phyloP scores from a whole-genome alignment of 2,329 filamentous ascomycete species.

The Alternaria burnsii region DNA sequence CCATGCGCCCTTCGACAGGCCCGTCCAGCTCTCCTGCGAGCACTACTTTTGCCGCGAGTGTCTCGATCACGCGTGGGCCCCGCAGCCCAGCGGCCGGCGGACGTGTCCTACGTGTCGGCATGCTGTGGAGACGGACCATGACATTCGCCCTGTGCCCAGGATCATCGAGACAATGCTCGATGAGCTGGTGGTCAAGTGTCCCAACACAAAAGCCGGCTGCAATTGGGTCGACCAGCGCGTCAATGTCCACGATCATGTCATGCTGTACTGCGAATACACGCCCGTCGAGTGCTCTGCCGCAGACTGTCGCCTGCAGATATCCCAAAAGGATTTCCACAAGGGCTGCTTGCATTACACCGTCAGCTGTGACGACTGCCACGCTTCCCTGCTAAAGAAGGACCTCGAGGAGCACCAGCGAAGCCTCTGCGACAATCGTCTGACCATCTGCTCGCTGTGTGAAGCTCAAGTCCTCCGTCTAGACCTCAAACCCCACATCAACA shows the following conservation, averaged over 20 bases:
- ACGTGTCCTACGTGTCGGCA: slow-evolving; percentile 67
- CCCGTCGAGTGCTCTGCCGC: slow-evolving; percentile 61
- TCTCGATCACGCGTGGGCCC: slow-evolving; percentile 54
- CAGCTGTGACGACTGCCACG: slow-evolving; percentile 62
- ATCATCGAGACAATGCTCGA: slow-evolving; percentile 69
- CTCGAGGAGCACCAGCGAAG: slow-evolving; percentile 60
- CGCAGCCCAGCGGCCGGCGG: slow-evolving; percentile 41
- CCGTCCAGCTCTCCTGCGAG: slow-evolving; percentile 67
- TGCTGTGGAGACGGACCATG: slow-evolving; percentile 46
- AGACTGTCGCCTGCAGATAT: slow-evolving; percentile 61
- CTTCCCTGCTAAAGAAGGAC: slow-evolving; percentile 63
- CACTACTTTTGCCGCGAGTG: slow-evolving; percentile 71
- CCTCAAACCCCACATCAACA: slow-evolving; percentile 52
- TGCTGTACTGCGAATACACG: slow-evolving; percentile 67
- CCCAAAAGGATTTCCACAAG: slow-evolving; percentile 62
- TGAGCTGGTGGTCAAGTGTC: slow-evolving; percentile 68
- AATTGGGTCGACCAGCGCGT: slow-evolving; percentile 62
- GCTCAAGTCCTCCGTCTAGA: slow-evolving; percentile 53
- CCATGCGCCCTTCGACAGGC: slow-evolving; percentile 68
- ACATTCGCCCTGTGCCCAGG: slow-evolving; percentile 57
- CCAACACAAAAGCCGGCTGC: slow-evolving; percentile 64
- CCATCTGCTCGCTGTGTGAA: slow-evolving; percentile 55
- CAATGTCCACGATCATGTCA: slow-evolving; percentile 66
- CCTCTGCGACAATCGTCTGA: slow-evolving; percentile 60
- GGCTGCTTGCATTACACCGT: slow-evolving; percentile 64